Evolutionary conservation across 176 grass and related monocot genomes (phyloP).

Genomic region (Bonia amplexicaulis): DNA sequence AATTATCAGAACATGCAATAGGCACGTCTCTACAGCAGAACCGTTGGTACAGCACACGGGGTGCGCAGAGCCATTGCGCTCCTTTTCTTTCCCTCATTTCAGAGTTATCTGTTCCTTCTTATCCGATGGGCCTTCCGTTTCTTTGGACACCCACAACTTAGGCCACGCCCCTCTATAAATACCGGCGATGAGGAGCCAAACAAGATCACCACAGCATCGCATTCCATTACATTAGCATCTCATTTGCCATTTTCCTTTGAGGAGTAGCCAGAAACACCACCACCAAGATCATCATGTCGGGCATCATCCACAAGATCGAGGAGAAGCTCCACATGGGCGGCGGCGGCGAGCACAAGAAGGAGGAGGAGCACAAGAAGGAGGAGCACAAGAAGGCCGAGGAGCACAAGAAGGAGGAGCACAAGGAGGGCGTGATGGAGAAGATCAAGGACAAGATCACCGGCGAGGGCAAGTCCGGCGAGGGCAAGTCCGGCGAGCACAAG

Average conservation of each 20-base stretch:
- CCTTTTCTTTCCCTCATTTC: background rate
- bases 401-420: constrained; percentile 64
- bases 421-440: constrained; percentile 66
- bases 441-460: constrained; percentile 91
- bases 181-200: background rate
- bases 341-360: constrained; percentile 51
- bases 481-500: constrained; percentile 50
- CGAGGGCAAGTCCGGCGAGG: constrained; percentile 36
- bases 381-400: constrained; percentile 49
- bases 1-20: background rate
- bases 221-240: background rate
- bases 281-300: constrained; percentile 50
- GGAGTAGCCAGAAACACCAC: background rate
- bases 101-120: constrained; percentile 19
- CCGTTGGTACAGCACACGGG: background rate
- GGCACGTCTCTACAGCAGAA: background rate
- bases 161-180: constrained; percentile 50
- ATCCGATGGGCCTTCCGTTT: constrained; percentile 29
- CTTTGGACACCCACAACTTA: constrained; percentile 9
- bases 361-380: constrained; percentile 54
- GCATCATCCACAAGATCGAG: constrained; percentile 87
- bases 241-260: background rate
- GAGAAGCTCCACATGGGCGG: constrained; percentile 87
- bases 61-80: background rate
- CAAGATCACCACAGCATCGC: constrained; percentile 26